phyloP scores from a whole-genome alignment of 306 rosid genomes.

The Pyrus pyrifolia region DNA sequence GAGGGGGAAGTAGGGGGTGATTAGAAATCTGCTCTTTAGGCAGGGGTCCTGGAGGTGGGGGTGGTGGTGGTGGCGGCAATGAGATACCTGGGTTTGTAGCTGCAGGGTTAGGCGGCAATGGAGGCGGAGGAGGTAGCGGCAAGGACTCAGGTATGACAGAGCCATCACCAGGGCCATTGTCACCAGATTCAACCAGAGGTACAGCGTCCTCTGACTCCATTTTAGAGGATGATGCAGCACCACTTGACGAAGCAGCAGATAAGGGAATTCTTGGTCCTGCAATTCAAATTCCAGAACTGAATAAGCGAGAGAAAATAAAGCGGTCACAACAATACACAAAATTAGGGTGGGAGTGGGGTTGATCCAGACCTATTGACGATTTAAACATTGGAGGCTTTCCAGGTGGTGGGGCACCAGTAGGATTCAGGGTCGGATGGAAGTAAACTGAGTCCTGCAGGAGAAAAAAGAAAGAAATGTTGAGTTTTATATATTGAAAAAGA shows the following conservation, averaged over 20 bases:
- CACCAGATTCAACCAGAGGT: slow-evolving; percentile 52
- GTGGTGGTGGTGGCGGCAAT: slow-evolving; percentile 70
- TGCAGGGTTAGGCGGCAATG: slow-evolving; percentile 82
- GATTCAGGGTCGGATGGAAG: slow-evolving; percentile 86
- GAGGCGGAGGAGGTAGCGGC: slow-evolving; percentile 98
- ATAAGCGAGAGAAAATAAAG: slow-evolving; percentile 7
- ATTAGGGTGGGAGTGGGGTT: background rate
- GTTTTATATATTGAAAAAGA: background rate
- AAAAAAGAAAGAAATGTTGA: background rate
- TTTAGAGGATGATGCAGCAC: slow-evolving; percentile 64
- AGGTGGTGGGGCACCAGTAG: slow-evolving; percentile 99
- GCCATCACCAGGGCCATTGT: slow-evolving; percentile 44
- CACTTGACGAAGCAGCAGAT: slow-evolving; percentile 74
- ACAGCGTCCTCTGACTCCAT: slow-evolving; percentile 56
- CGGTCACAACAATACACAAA: background rate
- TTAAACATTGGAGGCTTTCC: slow-evolving; percentile 99
- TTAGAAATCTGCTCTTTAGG: slow-evolving; percentile 62
- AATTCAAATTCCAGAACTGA: slow-evolving; percentile 27
- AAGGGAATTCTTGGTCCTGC: slow-evolving; percentile 94
- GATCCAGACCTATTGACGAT: slow-evolving; percentile 66
- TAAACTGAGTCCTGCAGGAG: slow-evolving; percentile 71
- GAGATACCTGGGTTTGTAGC: slow-evolving; percentile 42
- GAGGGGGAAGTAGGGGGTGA: slow-evolving; percentile 60
- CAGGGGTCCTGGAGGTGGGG: slow-evolving; percentile 97
- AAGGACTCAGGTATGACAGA: slow-evolving; percentile 59